Evolutionary conservation across 2,329 filamentous ascomycete species (phyloP), one percentile per base, ranked within the genome.

Genomic region (Stagonosporopsis cucurbitacearum): DNA sequence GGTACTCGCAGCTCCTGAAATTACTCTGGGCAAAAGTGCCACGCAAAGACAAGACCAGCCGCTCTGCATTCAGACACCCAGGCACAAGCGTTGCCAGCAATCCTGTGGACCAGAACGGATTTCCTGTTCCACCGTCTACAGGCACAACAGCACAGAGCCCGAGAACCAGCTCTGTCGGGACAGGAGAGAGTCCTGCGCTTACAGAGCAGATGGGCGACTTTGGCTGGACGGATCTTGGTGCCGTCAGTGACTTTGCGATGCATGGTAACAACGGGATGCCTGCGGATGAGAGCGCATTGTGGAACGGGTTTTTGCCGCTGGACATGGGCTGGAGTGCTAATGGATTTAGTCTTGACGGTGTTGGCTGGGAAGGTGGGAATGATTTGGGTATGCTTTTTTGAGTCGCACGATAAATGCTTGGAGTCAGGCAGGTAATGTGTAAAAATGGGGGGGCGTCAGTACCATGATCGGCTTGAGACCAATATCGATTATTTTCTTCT

Each of bases 151-250:
- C 47, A 0, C 59, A 52, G 22, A 60, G 35, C 53, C 71, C 78
- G 36, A 72, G 77, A n/a, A 73, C 77, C 7, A 77, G 75, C 12
- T 75, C 72, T 33, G 67, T 72, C 5, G 67, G 69, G 3, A 75
- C 74, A 13, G 75, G 67, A 7, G 71, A 75, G 41, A 77, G 75
- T 40, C 78, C 78, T 0, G 75, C 76, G 23, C 64, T 79, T 12
- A 78, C 77, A 5, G 79, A 81, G 58, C 72, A 73, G 36, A 79
- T 80, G 76, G 79, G 79, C 7, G 79, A 81, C 55, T 81, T 81
- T 62, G 78, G 76, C 25, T 81, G 79, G 79, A 80, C 79, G 3
- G 79, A 81, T 66, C 65, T 81, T 3, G 68, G 75, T 55, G 79
- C 79, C 13, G 79, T 81, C 13, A 78, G 78, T 6, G 78, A 81